A percentile compares a stretch with the other conserved stretches of the same genome.
phyloP scores from a whole-genome alignment of 1,139 yeast species.

The Sugiyamaella pinicola region DNA sequence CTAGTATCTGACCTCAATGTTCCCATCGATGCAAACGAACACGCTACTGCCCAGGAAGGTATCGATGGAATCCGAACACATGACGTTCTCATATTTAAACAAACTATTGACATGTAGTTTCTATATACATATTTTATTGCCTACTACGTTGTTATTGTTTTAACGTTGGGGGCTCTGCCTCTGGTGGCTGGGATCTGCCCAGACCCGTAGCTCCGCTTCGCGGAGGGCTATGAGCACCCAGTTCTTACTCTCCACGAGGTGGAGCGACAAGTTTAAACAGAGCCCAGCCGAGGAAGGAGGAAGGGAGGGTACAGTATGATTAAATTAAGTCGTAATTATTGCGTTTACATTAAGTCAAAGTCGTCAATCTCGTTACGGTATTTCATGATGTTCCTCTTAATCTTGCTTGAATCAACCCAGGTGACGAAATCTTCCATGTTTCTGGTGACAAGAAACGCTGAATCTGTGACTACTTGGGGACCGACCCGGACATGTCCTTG shows the following conservation, averaged over 20 bases:
- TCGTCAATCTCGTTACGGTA: slow-evolving; percentile 68
- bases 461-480: slow-evolving; percentile 92
- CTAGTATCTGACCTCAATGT: slow-evolving; percentile 60
- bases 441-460: slow-evolving; percentile 86
- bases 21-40: slow-evolving; percentile 29
- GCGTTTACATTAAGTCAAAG: slow-evolving; percentile 41
- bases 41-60: slow-evolving; percentile 44
- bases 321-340: slow-evolving; percentile 3
- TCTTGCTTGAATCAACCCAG: slow-evolving; percentile 95
- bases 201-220: slow-evolving; percentile 39
- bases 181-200: slow-evolving; percentile 5
- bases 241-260: no score
- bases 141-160: not conserved
- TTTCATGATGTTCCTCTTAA: slow-evolving; percentile 83
- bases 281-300: no score
- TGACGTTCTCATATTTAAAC: slow-evolving; percentile 69
- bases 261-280: no score
- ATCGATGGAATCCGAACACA: slow-evolving; percentile 75
- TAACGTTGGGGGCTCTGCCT: not conserved
- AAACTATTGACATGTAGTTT: slow-evolving; percentile 62
- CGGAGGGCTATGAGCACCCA: no score
- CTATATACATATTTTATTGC: not conserved
- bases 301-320: slow-evolving; percentile 40
- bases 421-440: slow-evolving; percentile 95
- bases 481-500: slow-evolving; percentile 99